Percentiles rank a stretch among this genome's conserved stretches.
Conservation (phyloP, 768 basidiomycete species). For the Polyporus arcularius region DNA sequence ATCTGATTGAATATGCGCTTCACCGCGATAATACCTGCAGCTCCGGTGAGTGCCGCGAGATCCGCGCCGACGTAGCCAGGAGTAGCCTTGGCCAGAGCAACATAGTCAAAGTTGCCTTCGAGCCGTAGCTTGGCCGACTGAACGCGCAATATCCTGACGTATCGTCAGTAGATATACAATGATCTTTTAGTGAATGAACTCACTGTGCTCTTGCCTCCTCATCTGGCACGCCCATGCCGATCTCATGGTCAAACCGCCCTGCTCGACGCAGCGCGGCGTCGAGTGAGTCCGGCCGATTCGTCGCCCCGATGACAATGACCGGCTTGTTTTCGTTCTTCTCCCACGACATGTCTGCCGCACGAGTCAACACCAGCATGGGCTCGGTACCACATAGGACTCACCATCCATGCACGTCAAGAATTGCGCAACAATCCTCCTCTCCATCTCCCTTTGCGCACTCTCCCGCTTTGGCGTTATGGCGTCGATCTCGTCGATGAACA, state of each 20-base stretch:
- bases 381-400: slow-evolving; percentile 36
- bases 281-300: slow-evolving; percentile 92
- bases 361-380: not conserved
- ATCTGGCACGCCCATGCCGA: slow-evolving; percentile 96
- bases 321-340: slow-evolving; percentile 92
- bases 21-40: slow-evolving; percentile 94
- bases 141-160: slow-evolving; percentile 78
- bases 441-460: slow-evolving; percentile 98
- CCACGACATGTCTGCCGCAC: slow-evolving; percentile 81
- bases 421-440: slow-evolving; percentile 94
- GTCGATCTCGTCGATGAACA: slow-evolving; percentile 98
- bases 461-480: slow-evolving; percentile 97
- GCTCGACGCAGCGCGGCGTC: slow-evolving; percentile 93
- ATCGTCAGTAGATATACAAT: not conserved
- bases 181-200: slow-evolving; percentile 27
- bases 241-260: slow-evolving; percentile 96
- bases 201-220: slow-evolving; percentile 89
- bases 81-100: slow-evolving; percentile 83
- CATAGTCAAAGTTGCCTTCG: slow-evolving; percentile 87
- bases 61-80: slow-evolving; percentile 99
- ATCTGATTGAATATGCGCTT: slow-evolving; percentile 87
- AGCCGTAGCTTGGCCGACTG: slow-evolving; percentile 82
- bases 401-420: slow-evolving; percentile 99
- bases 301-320: slow-evolving; percentile 93
- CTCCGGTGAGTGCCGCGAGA: slow-evolving; percentile 84